Evolutionary conservation across 2,329 filamentous ascomycete genomes (phyloP).

Genomic region (Aspergillus sp.): DNA sequence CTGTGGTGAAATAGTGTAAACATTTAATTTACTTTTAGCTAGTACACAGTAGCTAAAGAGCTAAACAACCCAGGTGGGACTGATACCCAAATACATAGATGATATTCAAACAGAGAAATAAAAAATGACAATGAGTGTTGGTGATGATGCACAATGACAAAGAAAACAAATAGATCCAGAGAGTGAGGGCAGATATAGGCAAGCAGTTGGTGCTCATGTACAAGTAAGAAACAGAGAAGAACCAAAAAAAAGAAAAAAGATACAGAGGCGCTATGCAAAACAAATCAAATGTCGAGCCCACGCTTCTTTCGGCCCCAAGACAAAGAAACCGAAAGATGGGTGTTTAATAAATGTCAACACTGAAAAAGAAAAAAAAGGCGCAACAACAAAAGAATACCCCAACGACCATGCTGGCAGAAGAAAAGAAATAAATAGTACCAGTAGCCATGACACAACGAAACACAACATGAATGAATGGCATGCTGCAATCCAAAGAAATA

Average conservation of each 20-base stretch:
- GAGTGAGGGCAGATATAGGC: conserved; percentile 1
- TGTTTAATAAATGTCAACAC: conserved; percentile 3
- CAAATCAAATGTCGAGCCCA: background rate
- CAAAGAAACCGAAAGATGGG: background rate
- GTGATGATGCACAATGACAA: background rate
- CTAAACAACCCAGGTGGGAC: no score
- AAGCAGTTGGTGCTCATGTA: conserved; percentile 11
- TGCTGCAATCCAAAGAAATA: background rate
- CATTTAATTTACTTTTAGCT: no score
- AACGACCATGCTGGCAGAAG: conserved; percentile 1
- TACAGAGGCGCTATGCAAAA: background rate
- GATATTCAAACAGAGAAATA: background rate
- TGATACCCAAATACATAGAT: background rate
- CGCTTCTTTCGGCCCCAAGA: background rate
- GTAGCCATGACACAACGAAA: background rate
- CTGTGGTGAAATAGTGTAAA: no score
- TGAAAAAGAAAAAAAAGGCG: background rate
- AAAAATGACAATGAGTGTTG: background rate
- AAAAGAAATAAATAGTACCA: conserved; percentile 1
- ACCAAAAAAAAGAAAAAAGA: background rate
- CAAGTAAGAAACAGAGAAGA: conserved; percentile 1
- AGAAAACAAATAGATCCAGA: background rate
- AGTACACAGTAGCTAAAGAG: no score
- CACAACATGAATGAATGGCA: conserved; percentile 1
- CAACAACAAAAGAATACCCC: background rate